Base-by-base conservation (phyloP, 164 flowering plant genomes). In the Tetrastigma voinierianum region DNA sequence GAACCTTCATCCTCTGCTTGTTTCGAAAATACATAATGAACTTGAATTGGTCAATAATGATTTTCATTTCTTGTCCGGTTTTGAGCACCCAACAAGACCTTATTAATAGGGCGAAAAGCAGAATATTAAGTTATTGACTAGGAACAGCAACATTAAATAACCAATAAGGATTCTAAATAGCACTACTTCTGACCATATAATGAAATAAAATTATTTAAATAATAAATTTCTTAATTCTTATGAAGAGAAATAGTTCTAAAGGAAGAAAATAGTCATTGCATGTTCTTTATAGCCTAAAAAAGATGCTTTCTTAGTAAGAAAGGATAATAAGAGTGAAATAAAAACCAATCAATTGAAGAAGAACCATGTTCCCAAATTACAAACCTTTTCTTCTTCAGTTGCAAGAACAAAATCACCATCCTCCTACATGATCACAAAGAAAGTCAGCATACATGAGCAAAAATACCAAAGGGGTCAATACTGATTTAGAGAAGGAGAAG, bases 401-500 rank as follows among this genome's bases (percentile, higher is more conserved):
- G 86, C 76, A 71, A 81, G 69, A 67, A 81, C 69, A 81, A 84
- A 94, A 66, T 94, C 98, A 68, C 77, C 89, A 87, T 94, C 98
- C 72, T 83, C 97, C 97, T 94, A 75, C 61, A 77, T 44, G 61
- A 52, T 46, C 24, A 43, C 25, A 51, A 55, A 67, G 7, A 57
- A 68, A 47, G 43, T 74, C 52, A 68, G 57, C 13, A 69, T 55
- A 5, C 4, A 61, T 14, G 18, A 61, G 21, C 21, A n/a, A 43
- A n/a, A n/a, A 10, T 11, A 48, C 18, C 47, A 24, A 19, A 20
- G 61, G n/a, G 6, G 43, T 3, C n/a, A 16, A 0, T 23, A 44
- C 15, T 9, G 64, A 61, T 17, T 17, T 4, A 67, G 16, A 46
- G n/a, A n/a, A n/a, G 20, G 46, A 44, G 24, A 18, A 46, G 4